Conservation (phyloP, 148 eudicot genomes). For the Talinum fruticosum region DNA sequence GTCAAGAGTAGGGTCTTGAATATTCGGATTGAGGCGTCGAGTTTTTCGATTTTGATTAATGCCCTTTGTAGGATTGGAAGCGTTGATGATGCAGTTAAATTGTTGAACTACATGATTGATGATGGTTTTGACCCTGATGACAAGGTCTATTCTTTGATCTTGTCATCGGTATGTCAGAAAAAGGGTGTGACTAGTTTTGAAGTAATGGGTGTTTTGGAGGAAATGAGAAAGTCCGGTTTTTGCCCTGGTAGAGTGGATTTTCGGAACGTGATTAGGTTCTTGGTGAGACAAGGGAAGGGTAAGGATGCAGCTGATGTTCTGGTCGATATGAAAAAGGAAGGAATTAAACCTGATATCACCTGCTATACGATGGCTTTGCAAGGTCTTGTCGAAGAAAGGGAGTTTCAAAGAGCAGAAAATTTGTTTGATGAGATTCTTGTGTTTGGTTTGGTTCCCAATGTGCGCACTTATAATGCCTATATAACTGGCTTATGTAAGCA, state of each 20-base stretch:
- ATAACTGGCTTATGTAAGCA: slow-evolving; percentile 50
- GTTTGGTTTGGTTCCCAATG: slow-evolving; percentile 56
- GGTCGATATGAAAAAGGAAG: slow-evolving; percentile 47
- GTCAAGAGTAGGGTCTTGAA: slow-evolving; percentile 44
- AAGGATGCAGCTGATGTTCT: slow-evolving; percentile 41
- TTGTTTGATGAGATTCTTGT: slow-evolving; percentile 65
- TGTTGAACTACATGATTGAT: slow-evolving; percentile 40
- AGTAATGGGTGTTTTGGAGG: slow-evolving; percentile 36
- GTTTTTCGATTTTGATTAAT: slow-evolving; percentile 42
- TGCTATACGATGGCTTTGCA: slow-evolving; percentile 48
- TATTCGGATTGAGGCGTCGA: slow-evolving; percentile 47
- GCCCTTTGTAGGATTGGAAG: slow-evolving; percentile 53
- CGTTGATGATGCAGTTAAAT: slow-evolving; percentile 40
- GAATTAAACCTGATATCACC: slow-evolving; percentile 40
- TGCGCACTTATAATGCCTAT: slow-evolving; percentile 51
- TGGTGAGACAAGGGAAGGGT: slow-evolving; percentile 40
- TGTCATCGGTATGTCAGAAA: slow-evolving; percentile 38
- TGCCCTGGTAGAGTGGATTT: slow-evolving; percentile 40
- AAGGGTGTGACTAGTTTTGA: slow-evolving; percentile 27
- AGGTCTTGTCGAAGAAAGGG: slow-evolving; percentile 35
- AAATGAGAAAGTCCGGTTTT: slow-evolving; percentile 43
- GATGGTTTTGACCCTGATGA: slow-evolving; percentile 40
- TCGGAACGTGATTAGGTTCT: slow-evolving; percentile 45
- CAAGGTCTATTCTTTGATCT: slow-evolving; percentile 38
- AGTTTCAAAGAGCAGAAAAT: slow-evolving; percentile 39